Base-by-base conservation (phyloP, 345 rosid species). In the Acer campestre region DNA sequence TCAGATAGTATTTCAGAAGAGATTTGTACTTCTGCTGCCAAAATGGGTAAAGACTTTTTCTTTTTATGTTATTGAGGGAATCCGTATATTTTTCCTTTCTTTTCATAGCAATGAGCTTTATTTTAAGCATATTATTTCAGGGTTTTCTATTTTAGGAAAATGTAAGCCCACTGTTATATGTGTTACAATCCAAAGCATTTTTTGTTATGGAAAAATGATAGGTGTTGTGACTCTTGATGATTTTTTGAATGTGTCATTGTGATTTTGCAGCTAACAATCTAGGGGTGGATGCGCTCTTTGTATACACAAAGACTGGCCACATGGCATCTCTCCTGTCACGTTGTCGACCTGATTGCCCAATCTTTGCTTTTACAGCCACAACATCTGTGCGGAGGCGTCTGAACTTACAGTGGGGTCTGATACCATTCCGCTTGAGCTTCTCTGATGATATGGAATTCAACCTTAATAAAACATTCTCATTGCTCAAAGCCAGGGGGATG, bases 261-360 rank as follows among this genome's bases (percentile, higher is more conserved):
- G 55, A 48, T 75, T 69, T 78, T 86, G 84, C 93, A 96, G 99
- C 99, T 8, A 96, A 94, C 89, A 94, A 96, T 80, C 87, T 96
- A 62, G 97, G 78, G 81, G 98, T 90, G 74, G 99, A 96, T 31
- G 99, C 99, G 0, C 85, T 94, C 70, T 96, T 96, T 82, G 99
- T 96, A 38, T 96, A 94, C 88, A 96, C 99, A 12, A 94, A 83
- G 78, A 85, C 84, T 5, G 97, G 99, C 64, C 97, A 96, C 88
- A 96, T 94, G 98, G 98, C 99, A 22, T 91, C 97, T 67, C 88
- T 96, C 49, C 82, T 96, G 69, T 96, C 98, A 3, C 87, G 98
- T 14, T 96, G 98, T 84, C 91, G 98, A 55, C 99, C 99, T 16
- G 99, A 96, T 85, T 96, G 99, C 77, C 99, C 99, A 17, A 94